These are phyloP conservation scores for Apiospora saccharicola DNA, from an alignment of 2,329 filamentous ascomycete genomes.

Conservation along the genomic window DNA sequence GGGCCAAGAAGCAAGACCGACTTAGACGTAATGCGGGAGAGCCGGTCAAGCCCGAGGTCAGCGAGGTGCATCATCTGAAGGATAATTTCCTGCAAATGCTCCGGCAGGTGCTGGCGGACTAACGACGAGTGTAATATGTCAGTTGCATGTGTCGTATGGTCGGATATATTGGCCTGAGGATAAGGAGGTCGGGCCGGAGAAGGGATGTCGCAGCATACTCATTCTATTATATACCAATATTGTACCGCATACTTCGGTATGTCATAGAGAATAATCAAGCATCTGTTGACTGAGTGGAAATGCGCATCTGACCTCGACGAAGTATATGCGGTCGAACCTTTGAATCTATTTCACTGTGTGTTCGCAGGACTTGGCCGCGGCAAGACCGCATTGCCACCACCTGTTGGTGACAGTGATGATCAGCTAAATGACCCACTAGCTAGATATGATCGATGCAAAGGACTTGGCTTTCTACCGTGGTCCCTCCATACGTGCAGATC, in stretches of 20 bases:
- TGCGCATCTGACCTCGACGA: not conserved
- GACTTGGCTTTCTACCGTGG: too few species aligned
- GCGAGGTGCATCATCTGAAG: slow-evolving; percentile 80
- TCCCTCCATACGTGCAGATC: too few species aligned
- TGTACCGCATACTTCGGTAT: not conserved
- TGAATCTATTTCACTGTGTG: not conserved
- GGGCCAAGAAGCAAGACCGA: slow-evolving; percentile 80
- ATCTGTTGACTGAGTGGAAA: too few species aligned
- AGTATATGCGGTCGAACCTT: too few species aligned
- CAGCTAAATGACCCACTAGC: too few species aligned
- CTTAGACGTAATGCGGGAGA: slow-evolving; percentile 83
- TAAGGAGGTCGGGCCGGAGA: not conserved
- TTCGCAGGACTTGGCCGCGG: not conserved
- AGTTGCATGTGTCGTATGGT: not conserved
- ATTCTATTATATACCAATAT: not conserved
- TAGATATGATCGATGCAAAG: too few species aligned
- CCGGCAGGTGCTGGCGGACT: slow-evolving; percentile 80
- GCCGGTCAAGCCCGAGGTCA: slow-evolving; percentile 80
- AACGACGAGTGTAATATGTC: not conserved
- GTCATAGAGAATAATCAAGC: not conserved
- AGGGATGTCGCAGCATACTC: not conserved
- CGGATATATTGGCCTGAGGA: not conserved
- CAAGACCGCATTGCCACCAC: not conserved
- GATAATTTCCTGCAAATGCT: slow-evolving; percentile 85
- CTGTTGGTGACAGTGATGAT: too few species aligned